A percentile compares a stretch with the other conserved stretches of the same genome.
Conservation (phyloP, 306 rosid genomes). For the Aeschynomene evenia region DNA sequence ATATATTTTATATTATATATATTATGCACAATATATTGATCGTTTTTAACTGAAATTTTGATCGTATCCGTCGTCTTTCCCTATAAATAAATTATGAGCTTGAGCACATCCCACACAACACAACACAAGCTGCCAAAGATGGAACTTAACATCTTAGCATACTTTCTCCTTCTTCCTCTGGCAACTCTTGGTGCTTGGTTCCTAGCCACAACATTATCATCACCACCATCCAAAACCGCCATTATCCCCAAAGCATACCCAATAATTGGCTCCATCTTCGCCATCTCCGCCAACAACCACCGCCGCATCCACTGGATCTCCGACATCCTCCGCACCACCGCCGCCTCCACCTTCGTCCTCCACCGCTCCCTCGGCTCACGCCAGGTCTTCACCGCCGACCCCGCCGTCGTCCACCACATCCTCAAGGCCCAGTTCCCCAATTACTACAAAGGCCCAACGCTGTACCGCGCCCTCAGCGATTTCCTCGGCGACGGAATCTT, state of each 20-base stretch:
- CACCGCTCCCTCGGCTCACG: constrained; percentile 41
- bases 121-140: too few species aligned
- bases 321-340: constrained; percentile 48
- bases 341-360: constrained; percentile 57
- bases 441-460: constrained; percentile 48
- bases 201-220: background rate
- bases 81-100: too few species aligned
- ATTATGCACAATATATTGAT: too few species aligned
- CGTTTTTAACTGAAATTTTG: too few species aligned
- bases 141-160: too few species aligned
- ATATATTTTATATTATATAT: too few species aligned
- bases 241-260: constrained; percentile 58
- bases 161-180: background rate
- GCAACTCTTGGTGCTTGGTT: constrained; percentile 28
- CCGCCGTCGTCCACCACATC: constrained; percentile 60
- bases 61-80: too few species aligned
- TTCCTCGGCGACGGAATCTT: constrained; percentile 75
- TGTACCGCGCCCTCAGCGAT: constrained; percentile 29
- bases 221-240: background rate
- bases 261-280: constrained; percentile 45
- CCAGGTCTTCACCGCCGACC: constrained; percentile 55
- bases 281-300: constrained; percentile 36
- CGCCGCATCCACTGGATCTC: constrained; percentile 58
- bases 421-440: constrained; percentile 58
- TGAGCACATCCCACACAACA: too few species aligned